These are phyloP conservation scores for Trichosanthes cucumerina DNA, from an alignment of 306 rosid species.

Conservation along the genomic window DNA sequence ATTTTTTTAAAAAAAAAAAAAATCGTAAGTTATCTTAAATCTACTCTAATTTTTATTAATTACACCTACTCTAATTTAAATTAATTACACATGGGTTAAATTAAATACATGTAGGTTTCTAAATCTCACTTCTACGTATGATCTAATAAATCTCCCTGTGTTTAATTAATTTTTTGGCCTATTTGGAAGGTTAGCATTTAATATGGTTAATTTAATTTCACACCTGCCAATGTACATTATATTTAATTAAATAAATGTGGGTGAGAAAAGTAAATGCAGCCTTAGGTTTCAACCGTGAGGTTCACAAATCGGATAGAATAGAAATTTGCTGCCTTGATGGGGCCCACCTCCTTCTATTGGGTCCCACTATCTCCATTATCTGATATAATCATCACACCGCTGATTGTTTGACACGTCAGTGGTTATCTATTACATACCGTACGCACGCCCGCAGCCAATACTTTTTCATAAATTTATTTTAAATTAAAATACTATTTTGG, in stretches of 20 bases:
- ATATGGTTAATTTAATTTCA: not conserved
- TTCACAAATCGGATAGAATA: not conserved
- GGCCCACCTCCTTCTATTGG: not conserved
- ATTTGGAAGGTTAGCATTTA: not conserved
- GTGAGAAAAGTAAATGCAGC: not conserved
- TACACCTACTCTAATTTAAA: not conserved
- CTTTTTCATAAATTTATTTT: not conserved
- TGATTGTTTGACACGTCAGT: not conserved
- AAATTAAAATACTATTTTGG: too few species aligned
- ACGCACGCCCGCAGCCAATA: not conserved
- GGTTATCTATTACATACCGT: not conserved
- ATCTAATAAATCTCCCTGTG: not conserved
- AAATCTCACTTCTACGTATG: not conserved
- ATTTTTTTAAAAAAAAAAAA: too few species aligned
- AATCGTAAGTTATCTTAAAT: too few species aligned
- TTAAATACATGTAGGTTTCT: not conserved
- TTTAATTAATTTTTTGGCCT: not conserved
- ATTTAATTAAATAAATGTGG: not conserved
- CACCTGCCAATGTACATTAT: conserved; percentile 6
- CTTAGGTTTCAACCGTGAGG: not conserved
- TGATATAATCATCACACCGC: not conserved
- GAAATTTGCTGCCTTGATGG: not conserved
- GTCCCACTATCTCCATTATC: not conserved
- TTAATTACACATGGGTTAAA: not conserved
- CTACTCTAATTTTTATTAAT: not conserved